Percentiles rank a stretch among this genome's conserved stretches.
phyloP scores from a whole-genome alignment of 1,284 basidiomycete genomes.

The Puccinia brachypodii region DNA sequence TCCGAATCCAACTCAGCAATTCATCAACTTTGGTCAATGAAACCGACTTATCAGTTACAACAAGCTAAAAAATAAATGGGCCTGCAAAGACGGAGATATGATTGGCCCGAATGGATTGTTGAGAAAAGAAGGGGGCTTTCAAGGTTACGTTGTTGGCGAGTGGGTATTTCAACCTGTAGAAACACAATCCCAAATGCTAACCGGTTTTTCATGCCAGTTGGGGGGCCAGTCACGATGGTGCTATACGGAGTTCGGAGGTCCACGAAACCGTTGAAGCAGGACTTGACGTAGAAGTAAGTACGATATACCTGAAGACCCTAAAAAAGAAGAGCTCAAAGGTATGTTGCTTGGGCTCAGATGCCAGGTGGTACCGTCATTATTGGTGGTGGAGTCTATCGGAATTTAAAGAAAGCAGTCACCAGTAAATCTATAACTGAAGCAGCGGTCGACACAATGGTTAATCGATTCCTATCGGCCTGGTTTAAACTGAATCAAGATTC shows the following conservation, averaged over 20 bases:
- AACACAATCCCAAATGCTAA: neutral
- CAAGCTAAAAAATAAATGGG: conserved; percentile 52
- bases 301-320: too few species aligned
- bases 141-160: conserved; percentile 55
- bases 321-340: neutral
- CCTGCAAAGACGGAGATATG: conserved; percentile 54
- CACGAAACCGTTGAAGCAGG: conserved; percentile 17
- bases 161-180: conserved; percentile 40
- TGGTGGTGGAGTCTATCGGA: conserved; percentile 29
- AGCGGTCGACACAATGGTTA: conserved; percentile 16
- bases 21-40: neutral
- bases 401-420: conserved; percentile 26
- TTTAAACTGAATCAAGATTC: conserved; percentile 20
- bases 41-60: conserved; percentile 51
- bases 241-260: neutral
- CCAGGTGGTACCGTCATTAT: neutral
- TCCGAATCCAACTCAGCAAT: too few species aligned
- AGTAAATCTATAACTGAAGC: neutral
- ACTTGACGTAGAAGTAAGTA: conserved; percentile 21
- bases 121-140: conserved; percentile 55
- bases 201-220: neutral
- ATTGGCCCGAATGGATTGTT: conserved; percentile 53
- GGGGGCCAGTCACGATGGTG: conserved; percentile 7
- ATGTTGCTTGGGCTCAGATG: neutral
- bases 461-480: conserved; percentile 13